Conservation (phyloP, 1,284 basidiomycete genomes). For the Blastosporella zonata region DNA sequence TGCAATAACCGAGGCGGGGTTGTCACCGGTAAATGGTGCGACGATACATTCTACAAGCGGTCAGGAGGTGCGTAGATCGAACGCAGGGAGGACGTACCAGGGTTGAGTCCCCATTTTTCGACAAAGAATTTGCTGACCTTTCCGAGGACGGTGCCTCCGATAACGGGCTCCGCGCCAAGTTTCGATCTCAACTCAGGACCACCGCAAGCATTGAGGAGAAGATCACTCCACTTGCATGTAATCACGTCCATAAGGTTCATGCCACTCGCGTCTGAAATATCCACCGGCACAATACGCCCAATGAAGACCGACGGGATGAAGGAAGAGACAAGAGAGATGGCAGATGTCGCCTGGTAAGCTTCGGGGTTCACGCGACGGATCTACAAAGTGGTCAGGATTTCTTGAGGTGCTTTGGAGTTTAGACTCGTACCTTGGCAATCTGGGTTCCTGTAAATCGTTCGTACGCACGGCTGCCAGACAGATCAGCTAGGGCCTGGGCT, state of each 20-base stretch:
- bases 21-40: conserved; percentile 89
- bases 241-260: conserved; percentile 85
- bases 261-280: conserved; percentile 83
- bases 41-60: conserved; percentile 65
- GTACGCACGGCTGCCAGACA: conserved; percentile 84
- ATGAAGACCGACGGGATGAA: conserved; percentile 82
- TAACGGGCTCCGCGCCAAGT: conserved; percentile 78
- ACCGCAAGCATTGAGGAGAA: conserved; percentile 58
- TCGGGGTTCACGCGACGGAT: conserved; percentile 58
- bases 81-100: conserved; percentile 40
- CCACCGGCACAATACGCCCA: conserved; percentile 65
- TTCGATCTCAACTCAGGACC: conserved; percentile 67
- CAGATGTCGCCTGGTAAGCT: conserved; percentile 63
- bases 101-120: conserved; percentile 71
- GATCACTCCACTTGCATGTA: conserved; percentile 67
- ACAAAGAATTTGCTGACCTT: conserved; percentile 72
- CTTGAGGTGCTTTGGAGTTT: conserved; percentile 1
- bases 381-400: conserved; percentile 28
- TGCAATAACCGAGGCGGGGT: conserved; percentile 84
- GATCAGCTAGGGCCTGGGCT: conserved; percentile 63
- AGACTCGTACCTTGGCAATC: conserved; percentile 62
- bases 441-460: conserved; percentile 88
- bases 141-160: conserved; percentile 66
- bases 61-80: conserved; percentile 3
- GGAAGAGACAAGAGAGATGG: conserved; percentile 81